A percentile compares a stretch with the other conserved stretches of the same genome.
Conservation (phyloP, 345 rosid species). For the Lagerstroemia speciosa region DNA sequence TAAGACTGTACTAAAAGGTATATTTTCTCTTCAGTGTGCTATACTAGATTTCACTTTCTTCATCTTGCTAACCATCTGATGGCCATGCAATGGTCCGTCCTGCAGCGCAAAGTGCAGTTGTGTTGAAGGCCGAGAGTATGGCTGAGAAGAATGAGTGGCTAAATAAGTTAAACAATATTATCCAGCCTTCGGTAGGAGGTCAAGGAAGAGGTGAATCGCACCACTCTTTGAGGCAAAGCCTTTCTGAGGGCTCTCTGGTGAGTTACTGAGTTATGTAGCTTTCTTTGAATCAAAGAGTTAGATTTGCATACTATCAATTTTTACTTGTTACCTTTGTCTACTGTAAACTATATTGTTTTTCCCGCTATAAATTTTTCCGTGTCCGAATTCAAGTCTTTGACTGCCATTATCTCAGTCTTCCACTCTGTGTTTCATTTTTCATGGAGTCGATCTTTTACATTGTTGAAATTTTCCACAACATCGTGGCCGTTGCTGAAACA, state of each 20-base stretch:
- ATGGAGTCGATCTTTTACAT: no score
- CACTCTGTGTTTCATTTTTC: no score
- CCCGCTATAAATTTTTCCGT: neutral
- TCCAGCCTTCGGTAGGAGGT: constrained; percentile 56
- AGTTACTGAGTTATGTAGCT: constrained; percentile 18
- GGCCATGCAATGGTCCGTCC: constrained; percentile 7
- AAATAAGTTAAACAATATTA: constrained; percentile 57
- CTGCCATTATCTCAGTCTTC: neutral
- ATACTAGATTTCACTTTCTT: neutral
- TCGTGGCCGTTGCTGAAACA: neutral
- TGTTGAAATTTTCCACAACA: neutral
- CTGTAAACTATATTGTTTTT: neutral
- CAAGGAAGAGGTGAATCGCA: constrained; percentile 38
- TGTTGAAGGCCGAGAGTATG: constrained; percentile 80
- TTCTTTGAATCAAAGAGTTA: neutral
- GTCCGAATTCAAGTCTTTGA: neutral
- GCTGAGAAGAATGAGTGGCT: constrained; percentile 89
- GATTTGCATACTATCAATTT: neutral
- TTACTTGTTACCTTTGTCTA: neutral
- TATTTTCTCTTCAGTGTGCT: neutral
- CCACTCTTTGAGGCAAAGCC: constrained; percentile 67
- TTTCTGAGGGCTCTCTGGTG: constrained; percentile 92
- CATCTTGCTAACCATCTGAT: constrained; percentile 3
- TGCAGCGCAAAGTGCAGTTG: constrained; percentile 75
- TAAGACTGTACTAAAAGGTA: constrained; percentile 46